phyloP scores from a whole-genome alignment of 345 rosid genomes.

The Brassica carinata region DNA sequence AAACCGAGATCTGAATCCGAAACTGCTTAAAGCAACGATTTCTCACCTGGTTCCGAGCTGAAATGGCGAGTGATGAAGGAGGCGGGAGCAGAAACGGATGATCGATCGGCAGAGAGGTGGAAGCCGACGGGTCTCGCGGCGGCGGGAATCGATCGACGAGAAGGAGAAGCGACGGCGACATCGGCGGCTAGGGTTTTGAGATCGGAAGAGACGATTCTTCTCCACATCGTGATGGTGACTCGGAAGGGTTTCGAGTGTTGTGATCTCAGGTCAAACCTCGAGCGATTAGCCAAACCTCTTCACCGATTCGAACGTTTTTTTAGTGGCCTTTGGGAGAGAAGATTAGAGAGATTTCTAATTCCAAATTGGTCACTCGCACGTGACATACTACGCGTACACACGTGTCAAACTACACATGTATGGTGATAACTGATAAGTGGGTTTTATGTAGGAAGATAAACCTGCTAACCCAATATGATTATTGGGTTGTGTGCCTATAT shows the following conservation, averaged over 20 bases:
- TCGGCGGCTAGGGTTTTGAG: conserved; percentile 69
- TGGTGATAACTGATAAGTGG: neutral
- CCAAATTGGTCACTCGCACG: neutral
- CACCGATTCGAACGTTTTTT: neutral
- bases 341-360: neutral
- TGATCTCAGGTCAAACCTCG: conserved; percentile 37
- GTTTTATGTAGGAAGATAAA: too few relatives aligned
- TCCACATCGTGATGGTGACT: conserved; percentile 63
- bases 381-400: neutral
- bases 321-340: neutral
- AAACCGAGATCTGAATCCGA: conserved; percentile 7
- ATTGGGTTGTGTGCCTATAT: neutral
- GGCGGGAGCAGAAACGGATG: conserved; percentile 38
- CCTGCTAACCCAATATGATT: neutral
- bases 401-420: neutral
- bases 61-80: conserved; percentile 26
- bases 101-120: conserved; percentile 33
- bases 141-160: conserved; percentile 48
- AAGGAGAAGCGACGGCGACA: conserved; percentile 31
- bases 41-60: conserved; percentile 56
- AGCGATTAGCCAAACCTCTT: conserved; percentile 4
- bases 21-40: neutral
- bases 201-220: conserved; percentile 61
- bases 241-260: neutral
- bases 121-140: conserved; percentile 35